Evolutionary conservation across 345 rosid species (phyloP), one percentile per base, ranked within the genome.

Genomic region (Toxicodendron radicans): DNA sequence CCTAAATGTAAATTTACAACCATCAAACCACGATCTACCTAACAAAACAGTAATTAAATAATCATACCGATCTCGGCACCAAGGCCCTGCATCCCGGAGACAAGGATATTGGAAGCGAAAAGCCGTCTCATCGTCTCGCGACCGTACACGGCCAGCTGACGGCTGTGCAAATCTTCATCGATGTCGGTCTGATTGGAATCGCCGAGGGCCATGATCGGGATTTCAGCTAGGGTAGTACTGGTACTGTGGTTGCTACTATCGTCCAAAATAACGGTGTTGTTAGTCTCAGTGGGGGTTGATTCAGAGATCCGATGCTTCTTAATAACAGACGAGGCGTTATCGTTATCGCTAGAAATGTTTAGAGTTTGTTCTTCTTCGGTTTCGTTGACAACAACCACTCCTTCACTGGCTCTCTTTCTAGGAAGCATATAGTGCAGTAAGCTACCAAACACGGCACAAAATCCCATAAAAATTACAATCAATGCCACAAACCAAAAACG

Each of bases 101-200:
- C 80, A 48, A 96, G 97, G 52, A 96, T 85, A 60, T 86, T 87
- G 0, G 99, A 96, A 4, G 97, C 99, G 61, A 96, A 96, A 76
- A 96, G 97, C 58, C 97, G 88, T 38, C 91, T 87, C 98, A 96
- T 96, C 3, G 99, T 93, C 84, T 96, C 99, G 2, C 99, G 97
- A 41, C 99, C 99, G 45, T 95, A 95, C 35, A 95, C 99, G 0
- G 99, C 99, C 20, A 96, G 99, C 92, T 96, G 99, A 51, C 99
- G 79, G 79, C 99, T 96, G 83, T 96, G 98, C 48, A 96, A 91
- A 87, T 96, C 99, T 79, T 93, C 99, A 75, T 96, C 98, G 73
- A 96, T 96, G 63, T 90, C 97, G n/a, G 80, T 74, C 58, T 80
- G 92, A 57, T 86, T 89, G 33, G 85, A 81, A 49, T 91, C 83